These are phyloP conservation scores for Hibiscus syriacus DNA, from an alignment of 345 rosid species.

Conservation along the genomic window DNA sequence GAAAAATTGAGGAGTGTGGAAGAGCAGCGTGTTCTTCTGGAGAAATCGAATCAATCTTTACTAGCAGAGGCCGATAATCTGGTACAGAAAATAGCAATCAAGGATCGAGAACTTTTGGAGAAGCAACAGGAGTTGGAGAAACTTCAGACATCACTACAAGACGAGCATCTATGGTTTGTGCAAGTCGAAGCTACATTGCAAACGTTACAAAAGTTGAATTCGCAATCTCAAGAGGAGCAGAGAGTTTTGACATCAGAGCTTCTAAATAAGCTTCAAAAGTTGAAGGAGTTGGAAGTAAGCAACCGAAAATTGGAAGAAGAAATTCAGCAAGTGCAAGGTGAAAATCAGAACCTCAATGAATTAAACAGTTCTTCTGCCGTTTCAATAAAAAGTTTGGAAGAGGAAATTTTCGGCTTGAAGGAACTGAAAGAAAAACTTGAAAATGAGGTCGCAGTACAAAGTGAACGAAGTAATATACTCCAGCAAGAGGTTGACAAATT, in stretches of 20 bases:
- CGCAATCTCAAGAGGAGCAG: constrained; percentile 56
- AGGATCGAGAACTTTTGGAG: constrained; percentile 63
- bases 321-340: constrained; percentile 40
- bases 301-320: constrained; percentile 48
- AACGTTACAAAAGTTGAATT: constrained; percentile 39
- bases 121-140: constrained; percentile 60
- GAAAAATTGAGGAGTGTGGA: constrained; percentile 46
- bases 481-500: constrained; percentile 68
- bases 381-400: constrained; percentile 36
- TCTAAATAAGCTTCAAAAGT: constrained; percentile 44
- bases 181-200: constrained; percentile 56
- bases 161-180: constrained; percentile 53
- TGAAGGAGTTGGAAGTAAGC: constrained; percentile 44
- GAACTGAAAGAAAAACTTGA: constrained; percentile 68
- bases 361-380: constrained; percentile 41
- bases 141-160: constrained; percentile 42
- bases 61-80: constrained; percentile 59
- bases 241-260: constrained; percentile 59
- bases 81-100: constrained; percentile 44
- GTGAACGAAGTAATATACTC: constrained; percentile 43
- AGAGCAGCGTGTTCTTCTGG: constrained; percentile 49
- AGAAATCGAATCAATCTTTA: constrained; percentile 56
- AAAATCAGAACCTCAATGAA: constrained; percentile 40
- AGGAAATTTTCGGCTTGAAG: constrained; percentile 47
- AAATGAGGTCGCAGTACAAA: constrained; percentile 51